Evolutionary conservation across 106 monocot species (phyloP).

Genomic region (Allium cepa): DNA sequence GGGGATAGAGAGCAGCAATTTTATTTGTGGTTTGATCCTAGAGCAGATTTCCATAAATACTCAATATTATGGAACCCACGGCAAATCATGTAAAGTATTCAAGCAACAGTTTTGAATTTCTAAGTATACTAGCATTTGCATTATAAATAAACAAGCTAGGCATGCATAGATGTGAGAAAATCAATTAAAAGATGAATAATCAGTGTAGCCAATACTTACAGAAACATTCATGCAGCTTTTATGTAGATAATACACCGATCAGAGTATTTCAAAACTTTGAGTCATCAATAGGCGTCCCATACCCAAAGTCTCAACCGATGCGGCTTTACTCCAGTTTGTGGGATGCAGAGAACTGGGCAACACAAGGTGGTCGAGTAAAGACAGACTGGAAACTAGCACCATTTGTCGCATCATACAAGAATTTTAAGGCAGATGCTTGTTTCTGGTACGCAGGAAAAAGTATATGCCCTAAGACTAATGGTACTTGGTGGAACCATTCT

Average conservation of each 20-base stretch:
- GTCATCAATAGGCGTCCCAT: conserved; percentile 29
- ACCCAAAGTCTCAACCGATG: conserved; percentile 40
- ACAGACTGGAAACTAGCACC: conserved; percentile 51
- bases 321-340: conserved; percentile 46
- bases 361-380: conserved; percentile 42
- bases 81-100: conserved; percentile 18
- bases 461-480: not conserved
- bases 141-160: not conserved
- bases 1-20: conserved; percentile 48
- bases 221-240: conserved; percentile 24
- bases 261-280: conserved; percentile 48
- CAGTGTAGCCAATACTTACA: not conserved
- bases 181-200: not conserved
- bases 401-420: conserved; percentile 26
- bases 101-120: not conserved
- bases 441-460: not conserved
- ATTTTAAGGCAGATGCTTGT: conserved; percentile 26
- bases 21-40: conserved; percentile 48
- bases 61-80: conserved; percentile 41
- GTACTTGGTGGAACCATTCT: conserved; percentile 27
- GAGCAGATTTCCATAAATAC: conserved; percentile 40
- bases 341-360: conserved; percentile 61
- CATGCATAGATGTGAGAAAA: not conserved
- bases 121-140: not conserved
- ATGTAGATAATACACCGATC: conserved; percentile 51